Evolutionary conservation across 2,329 filamentous ascomycete genomes (phyloP), one percentile per base, ranked within the genome.

Genomic region (Aspergillus sp.): DNA sequence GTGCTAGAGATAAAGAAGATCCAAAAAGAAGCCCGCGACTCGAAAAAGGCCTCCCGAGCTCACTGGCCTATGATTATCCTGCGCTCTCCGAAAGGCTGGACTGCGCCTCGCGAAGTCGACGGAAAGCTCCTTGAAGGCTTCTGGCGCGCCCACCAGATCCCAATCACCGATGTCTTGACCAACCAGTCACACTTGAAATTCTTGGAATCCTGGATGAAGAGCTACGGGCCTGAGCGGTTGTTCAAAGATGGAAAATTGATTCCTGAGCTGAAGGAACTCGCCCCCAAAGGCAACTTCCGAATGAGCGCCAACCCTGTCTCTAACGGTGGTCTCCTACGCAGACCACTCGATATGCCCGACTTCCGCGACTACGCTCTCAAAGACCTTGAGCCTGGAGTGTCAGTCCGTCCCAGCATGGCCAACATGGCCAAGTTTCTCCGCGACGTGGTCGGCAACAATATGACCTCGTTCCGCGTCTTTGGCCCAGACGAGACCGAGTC

Each of bases 401-500:
- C 80, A 0, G 79, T 79, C 56, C 79, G 79, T 7, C 83, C 82
- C 24, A 88, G 87, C 71, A 92, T 93, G 89, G 73, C 74, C 21
- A 89, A 88, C 68, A 88, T 91, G 75, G 84, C 86, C 14, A 76
- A 72, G 1, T 90, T 87, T 73, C 75, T 93, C 47, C 82, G 84
- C 33, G 88, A 91, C 57, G 79, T 92, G 46, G 80, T 92, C 24
- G 82, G 80, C 24, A 75, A 77, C 37, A 93, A 93, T 67, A 79
- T 77, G 63, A 79, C 78, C 57, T 88, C 83, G 68, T 93, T 93
- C 81, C 87, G 90, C 44, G 79, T 92, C 6, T 90, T 91, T 64
- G 89, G 89, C 0, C 90, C 90, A 0, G 90, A 93, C 68, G 90
- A 93, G 80, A 92, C 89, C 0, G 86, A 92, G 70, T 91, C 88